These are phyloP conservation scores for Psilocybe sp. DNA, from an alignment of 768 basidiomycete species.

Conservation along the genomic window DNA sequence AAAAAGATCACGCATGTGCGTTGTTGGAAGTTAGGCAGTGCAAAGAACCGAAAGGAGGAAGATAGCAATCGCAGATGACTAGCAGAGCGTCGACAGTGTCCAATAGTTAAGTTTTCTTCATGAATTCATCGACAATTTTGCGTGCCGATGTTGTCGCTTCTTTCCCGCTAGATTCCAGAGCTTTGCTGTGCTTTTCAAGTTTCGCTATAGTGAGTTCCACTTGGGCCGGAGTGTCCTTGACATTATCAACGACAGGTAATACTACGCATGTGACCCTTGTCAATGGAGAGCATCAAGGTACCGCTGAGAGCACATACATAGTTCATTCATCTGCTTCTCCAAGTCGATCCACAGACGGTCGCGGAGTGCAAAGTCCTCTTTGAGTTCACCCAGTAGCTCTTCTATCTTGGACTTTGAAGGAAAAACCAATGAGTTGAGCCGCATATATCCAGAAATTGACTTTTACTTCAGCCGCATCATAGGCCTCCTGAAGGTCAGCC, in stretches of 20 bases:
- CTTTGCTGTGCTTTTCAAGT: slow-evolving; percentile 53
- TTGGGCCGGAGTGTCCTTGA: slow-evolving; percentile 35
- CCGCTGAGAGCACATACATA: slow-evolving; percentile 34
- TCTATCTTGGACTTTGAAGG: slow-evolving; percentile 39
- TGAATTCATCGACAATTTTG: slow-evolving; percentile 9
- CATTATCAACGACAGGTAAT: slow-evolving; percentile 26
- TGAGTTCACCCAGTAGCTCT: slow-evolving; percentile 40
- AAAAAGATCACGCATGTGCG: no score
- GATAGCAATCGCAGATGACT: no score
- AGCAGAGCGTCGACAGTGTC: background rate
- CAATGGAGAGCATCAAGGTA: slow-evolving; percentile 7
- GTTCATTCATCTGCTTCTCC: slow-evolving; percentile 39
- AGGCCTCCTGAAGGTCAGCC: slow-evolving; percentile 36
- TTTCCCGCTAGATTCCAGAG: slow-evolving; percentile 32
- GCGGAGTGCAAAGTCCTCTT: slow-evolving; percentile 44
- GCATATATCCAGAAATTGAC: slow-evolving; percentile 1
- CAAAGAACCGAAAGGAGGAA: background rate
- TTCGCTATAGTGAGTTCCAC: slow-evolving; percentile 48
- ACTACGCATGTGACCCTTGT: background rate
- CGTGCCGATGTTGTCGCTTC: slow-evolving; percentile 1
- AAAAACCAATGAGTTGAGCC: background rate
- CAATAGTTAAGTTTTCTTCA: slow-evolving; percentile 1
- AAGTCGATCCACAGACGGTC: slow-evolving; percentile 51
- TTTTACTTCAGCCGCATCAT: slow-evolving; percentile 43
- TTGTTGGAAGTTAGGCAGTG: background rate